Base-by-base conservation (phyloP, 805 yeast genomes). In the Zygoascus biomembranicola region DNA sequence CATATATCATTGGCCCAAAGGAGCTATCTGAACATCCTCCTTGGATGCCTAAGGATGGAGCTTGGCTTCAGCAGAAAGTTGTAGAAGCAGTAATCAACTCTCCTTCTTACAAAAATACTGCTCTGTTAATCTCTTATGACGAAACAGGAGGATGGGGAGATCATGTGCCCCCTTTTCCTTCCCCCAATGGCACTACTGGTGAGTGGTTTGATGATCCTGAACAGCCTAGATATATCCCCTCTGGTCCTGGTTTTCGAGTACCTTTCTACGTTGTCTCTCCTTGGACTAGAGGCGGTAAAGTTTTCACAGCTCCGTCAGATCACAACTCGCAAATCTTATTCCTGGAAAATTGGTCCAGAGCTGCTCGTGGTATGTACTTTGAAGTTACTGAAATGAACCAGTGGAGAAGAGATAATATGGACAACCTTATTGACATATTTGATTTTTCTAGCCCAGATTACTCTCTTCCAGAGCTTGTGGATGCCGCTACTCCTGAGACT, bases 121-220 rank as follows among this genome's bases (percentile, higher is more conserved):
- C 53, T 19, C 52, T 62, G 23, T 35, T 62, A 35, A 53, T 59
- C 41, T 54, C 63, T 13, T 62, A 61, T 47, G 65, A 62, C 49
- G 65, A 62, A 50, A 59, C 65, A 47, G 65, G 65, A 20, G 65
- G 64, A 50, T 62, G 58, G 58, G 64, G 64, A 49, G 65, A 61
- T 50, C 65, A 62, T 47, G 65, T 62, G 39, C 53, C 53, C 18
- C 65, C 65, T 20, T 59, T 57, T 54, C 46, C 55, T 16, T 31
- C 65, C 26, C 62, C 61, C 41, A 53, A 56, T 44, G 65, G 64
- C 14, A 62, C 64, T 42, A 55, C 52, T 19, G 63, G 61, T 10
- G 63, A 62, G 46, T 62, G 65, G 65, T 32, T 56, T 32, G 51
- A 52, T n/a, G 61, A 61, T 49, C 60, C 60, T 43, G 57, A 52